Evolutionary conservation across 805 yeast species (phyloP), one percentile per base, ranked within the genome.

Genomic region (Blastobotrys parvus): DNA sequence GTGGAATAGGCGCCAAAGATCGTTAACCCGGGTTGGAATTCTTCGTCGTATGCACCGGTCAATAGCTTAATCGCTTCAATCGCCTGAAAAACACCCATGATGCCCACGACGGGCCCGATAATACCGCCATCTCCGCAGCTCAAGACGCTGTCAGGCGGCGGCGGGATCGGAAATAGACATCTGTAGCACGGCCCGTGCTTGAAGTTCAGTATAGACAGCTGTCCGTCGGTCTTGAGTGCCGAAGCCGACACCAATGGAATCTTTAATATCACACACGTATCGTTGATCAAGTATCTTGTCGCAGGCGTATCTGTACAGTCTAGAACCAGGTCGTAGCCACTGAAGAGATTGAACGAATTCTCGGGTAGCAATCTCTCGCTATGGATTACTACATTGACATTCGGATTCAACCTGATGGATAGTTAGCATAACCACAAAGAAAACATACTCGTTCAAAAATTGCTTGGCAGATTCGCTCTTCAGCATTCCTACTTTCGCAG

Each of bases 231-330:
- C 52, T 81, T 80, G 41, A 92, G 69, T 0, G 97, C 97, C 0
- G 97, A 84, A 0, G 95, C 99, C 15, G 96, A 85, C 1, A 92
- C 80, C 0, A 92, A 72, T 0, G 96, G 80, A 45, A 77, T 77
- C 0, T 77, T 75, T 1, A 74, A 58, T 0, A 80, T 51, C 0
- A 86, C 94, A 10, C 88, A 78, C 1, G 80, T 82, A 60, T 92
- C 99, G 44, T 86, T 84, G 27, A 92, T 76, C 46, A 92, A 69
- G 58, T 92, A 92, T 50, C 98, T 67, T 0, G 94, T 78, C 35
- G 77, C 74, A 10, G 97, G 97, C 1, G 90, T 78, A 62, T 92
- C 99, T 0, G 98, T 90, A 57, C 98, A 94, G 61, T 92, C 99
- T 17, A 92, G 65, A 3, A 92, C 77, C 25, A 82, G 47, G 56